Base-by-base conservation (phyloP, 2,329 filamentous ascomycete genomes). In the Bipolaris victoriae region DNA sequence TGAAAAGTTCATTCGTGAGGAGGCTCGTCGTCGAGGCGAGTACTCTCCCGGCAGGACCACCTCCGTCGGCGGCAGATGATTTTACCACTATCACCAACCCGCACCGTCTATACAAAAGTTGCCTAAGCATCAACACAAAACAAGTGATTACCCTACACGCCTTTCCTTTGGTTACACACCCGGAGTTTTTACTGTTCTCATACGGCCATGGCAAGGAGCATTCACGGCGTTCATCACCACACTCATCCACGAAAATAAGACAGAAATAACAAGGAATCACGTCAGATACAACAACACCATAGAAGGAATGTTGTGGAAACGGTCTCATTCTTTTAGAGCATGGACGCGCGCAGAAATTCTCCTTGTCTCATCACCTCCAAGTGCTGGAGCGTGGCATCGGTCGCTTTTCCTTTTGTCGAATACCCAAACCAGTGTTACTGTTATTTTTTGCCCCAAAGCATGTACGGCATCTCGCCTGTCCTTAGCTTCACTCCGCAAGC, bases 1-100 rank as follows among this genome's bases (percentile, higher is more conserved):
- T 49, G 81, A 83, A 63, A 78, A 76, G 52, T 68, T 83, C 62
- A 81, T 83, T 55, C 75, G 75, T 15, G 74, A 79, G 26, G 80
- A 83, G 61, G 75, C 76, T 33, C 69, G 64, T 43, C 75, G 78
- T 20, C 68, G 73, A 43, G 73, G 71, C 33, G 74, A 77, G 11
- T 65, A 69, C 39, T 70, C 74, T 39, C 68, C 72, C 39, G 69
- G 68, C 53, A 63, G 68, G 36, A 53, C 70, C 31, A 62, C 71
- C 15, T 60, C 71, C 13, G 69, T 71, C 11, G 68, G 72, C 33
- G 66, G 73, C 43, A 67, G 68, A 62, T 76, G 70, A 76, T 70
- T 72, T 39, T 37, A 63, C 57, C 56, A 52, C 45, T 35, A 62
- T 18, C 52, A 60, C 33, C 37, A 55, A 39, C 39, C 62, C 29